Conservation (phyloP, 345 rosid species). For the Iberis pinnata region DNA sequence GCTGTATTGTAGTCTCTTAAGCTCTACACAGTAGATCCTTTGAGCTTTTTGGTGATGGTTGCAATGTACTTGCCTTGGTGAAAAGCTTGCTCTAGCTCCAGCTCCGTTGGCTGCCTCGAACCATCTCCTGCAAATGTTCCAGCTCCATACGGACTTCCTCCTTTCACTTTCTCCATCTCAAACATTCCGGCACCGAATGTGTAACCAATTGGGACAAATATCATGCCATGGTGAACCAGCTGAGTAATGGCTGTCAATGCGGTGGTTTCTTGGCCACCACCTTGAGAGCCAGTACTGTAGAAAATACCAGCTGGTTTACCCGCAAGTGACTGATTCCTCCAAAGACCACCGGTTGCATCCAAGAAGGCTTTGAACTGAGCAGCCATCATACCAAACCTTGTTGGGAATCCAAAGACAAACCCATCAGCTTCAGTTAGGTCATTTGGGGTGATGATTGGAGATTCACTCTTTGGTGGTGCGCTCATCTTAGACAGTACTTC, state of each 20-base stretch:
- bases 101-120: conserved; percentile 66
- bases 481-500: conserved; percentile 81
- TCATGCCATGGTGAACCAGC: conserved; percentile 90
- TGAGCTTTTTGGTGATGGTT: conserved; percentile 76
- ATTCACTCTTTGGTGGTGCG: conserved; percentile 78
- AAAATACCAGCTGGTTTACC: conserved; percentile 95
- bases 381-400: conserved; percentile 97
- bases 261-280: conserved; percentile 95
- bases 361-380: conserved; percentile 91
- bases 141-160: conserved; percentile 90
- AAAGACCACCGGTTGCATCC: conserved; percentile 84
- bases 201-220: conserved; percentile 83
- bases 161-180: conserved; percentile 85
- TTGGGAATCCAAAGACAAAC: conserved; percentile 81
- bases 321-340: conserved; percentile 88
- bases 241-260: conserved; percentile 92
- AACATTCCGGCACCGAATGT: conserved; percentile 94
- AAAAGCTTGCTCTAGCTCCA: conserved; percentile 79
- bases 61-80: conserved; percentile 95
- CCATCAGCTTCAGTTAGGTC: conserved; percentile 93
- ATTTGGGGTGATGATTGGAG: conserved; percentile 56
- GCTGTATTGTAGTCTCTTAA: too few species aligned
- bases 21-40: conserved; percentile 41
- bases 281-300: conserved; percentile 94
- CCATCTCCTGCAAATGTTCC: conserved; percentile 91